Evolutionary conservation across 2,329 filamentous ascomycete species (phyloP), one percentile per base, ranked within the genome.

Genomic region (Aspergillus ruber): DNA sequence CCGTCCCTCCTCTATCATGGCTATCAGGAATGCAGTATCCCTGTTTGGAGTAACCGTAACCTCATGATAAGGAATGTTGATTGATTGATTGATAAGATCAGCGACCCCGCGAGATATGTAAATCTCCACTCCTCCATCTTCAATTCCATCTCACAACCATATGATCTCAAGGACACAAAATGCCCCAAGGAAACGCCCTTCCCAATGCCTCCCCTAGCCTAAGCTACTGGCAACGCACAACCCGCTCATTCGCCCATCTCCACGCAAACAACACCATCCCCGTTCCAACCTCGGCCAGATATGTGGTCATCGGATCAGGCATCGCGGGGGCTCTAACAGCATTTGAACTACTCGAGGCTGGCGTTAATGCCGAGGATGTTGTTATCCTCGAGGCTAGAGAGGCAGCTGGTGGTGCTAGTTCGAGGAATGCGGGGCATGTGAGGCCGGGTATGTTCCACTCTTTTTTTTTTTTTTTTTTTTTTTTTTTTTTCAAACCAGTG

Each of bases 171-270:
- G n/a, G 17, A 7, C n/a, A 35, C 1, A n/a, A 35, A 17, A n/a
- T 17, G 15, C 15, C 33, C n/a, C 15, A 17, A 35, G 13, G 15
- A 35, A 35, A 17, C n/a, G 7, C 60, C 51, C 32, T 63, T 20
- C 62, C 63, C 6, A 52, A 56, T 18, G 6, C 44, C 15, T 50
- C 48, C 4, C 57, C 67, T 21, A 64, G 66, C 42, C 54, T 70
- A 15, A 68, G 65, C 27, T 73, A 71, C 53, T 76, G 73, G 73
- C 73, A 75, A 45, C 64, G 66, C 42, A 74, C 70, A 3, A 74
- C 72, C 4, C 64, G 72, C 18, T 67, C 68, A 0, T 75, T 70
- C 47, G 60, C 64, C 3, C 60, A 73, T 46, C 62, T 74, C 6
- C 63, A 72, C 46, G 56, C 63, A n/a, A 74, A 75, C 52, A 45